phyloP scores from a whole-genome alignment of 1,284 basidiomycete species.

The Singerocomus rubriflavus region DNA sequence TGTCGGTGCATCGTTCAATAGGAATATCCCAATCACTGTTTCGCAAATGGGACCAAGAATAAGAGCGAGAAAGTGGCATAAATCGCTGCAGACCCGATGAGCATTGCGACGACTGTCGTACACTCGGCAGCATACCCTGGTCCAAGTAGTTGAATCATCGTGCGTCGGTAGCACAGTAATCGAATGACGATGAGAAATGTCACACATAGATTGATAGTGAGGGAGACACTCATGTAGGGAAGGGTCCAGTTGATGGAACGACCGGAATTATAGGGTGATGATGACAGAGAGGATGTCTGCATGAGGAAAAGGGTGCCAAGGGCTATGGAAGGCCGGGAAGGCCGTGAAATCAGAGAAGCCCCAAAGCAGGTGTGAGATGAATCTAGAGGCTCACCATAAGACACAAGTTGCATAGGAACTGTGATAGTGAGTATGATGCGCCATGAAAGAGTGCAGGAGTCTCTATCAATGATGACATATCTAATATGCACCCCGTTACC shows the following conservation, averaged over 20 bases:
- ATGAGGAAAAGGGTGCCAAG: slow-evolving; percentile 26
- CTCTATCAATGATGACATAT: slow-evolving; percentile 31
- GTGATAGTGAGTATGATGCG: slow-evolving; percentile 15
- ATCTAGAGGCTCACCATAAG: slow-evolving; percentile 18
- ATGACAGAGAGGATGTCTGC: slow-evolving; percentile 28
- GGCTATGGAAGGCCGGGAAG: slow-evolving; percentile 5
- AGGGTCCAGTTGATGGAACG: slow-evolving; percentile 25
- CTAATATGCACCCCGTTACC: slow-evolving; percentile 13
- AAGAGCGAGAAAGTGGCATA: slow-evolving; percentile 27
- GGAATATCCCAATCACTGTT: slow-evolving; percentile 13
- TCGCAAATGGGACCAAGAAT: slow-evolving; percentile 26
- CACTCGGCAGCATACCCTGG: slow-evolving; percentile 22
- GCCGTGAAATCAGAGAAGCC: not conserved
- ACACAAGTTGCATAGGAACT: slow-evolving; percentile 27
- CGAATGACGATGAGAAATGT: slow-evolving; percentile 22
- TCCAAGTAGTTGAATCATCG: slow-evolving; percentile 15
- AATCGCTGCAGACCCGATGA: slow-evolving; percentile 29
- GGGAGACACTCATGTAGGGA: slow-evolving; percentile 29
- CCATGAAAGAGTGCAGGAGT: slow-evolving; percentile 13
- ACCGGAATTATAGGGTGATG: slow-evolving; percentile 22
- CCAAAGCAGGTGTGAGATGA: not conserved
- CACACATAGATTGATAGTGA: slow-evolving; percentile 24
- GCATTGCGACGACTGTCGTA: slow-evolving; percentile 26
- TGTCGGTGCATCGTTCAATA: slow-evolving; percentile 24
- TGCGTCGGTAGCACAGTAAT: slow-evolving; percentile 22